A percentile compares a stretch with the other conserved stretches of the same genome.
phyloP scores from a whole-genome alignment of 2,329 filamentous ascomycete species.

The Claviceps citrina region DNA sequence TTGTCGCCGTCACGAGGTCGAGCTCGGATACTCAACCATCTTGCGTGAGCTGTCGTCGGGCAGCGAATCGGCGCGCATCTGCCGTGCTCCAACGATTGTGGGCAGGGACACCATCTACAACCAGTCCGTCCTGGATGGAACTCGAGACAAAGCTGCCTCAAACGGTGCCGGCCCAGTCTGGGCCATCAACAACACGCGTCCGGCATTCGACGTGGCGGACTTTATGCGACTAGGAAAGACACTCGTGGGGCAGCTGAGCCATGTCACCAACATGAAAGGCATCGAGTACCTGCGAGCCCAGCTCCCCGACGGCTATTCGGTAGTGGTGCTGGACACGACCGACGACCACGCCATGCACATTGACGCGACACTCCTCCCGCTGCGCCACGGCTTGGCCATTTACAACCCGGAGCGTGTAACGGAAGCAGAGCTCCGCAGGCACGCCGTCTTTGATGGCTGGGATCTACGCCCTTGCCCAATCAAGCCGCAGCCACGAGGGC shows the following conservation, averaged over 20 bases:
- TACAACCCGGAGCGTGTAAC: slow-evolving; percentile 14
- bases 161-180: slow-evolving; percentile 7
- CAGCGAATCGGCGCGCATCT: slow-evolving; percentile 5
- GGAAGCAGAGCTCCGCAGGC: slow-evolving; percentile 11
- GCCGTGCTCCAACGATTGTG: slow-evolving; percentile 6
- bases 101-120: slow-evolving; percentile 12
- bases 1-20: slow-evolving; percentile 13
- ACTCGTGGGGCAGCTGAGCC: slow-evolving; percentile 17
- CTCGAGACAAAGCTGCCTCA: background rate
- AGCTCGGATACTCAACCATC: slow-evolving; percentile 9
- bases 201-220: slow-evolving; percentile 20
- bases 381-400: slow-evolving; percentile 14
- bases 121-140: background rate
- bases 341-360: slow-evolving; percentile 19
- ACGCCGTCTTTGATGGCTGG: slow-evolving; percentile 14
- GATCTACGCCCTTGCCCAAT: slow-evolving; percentile 14
- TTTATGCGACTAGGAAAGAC: slow-evolving; percentile 19
- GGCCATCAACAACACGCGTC: slow-evolving; percentile 19
- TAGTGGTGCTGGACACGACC: slow-evolving; percentile 14
- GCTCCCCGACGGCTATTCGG: slow-evolving; percentile 14
- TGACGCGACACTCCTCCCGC: slow-evolving; percentile 17
- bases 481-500: slow-evolving; percentile 5
- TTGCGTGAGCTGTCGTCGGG: slow-evolving; percentile 2
- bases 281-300: slow-evolving; percentile 14
- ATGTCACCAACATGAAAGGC: slow-evolving; percentile 19